Conservation (phyloP, 352 stramenopile species). For the Pythium rhizo-oryzae region DNA sequence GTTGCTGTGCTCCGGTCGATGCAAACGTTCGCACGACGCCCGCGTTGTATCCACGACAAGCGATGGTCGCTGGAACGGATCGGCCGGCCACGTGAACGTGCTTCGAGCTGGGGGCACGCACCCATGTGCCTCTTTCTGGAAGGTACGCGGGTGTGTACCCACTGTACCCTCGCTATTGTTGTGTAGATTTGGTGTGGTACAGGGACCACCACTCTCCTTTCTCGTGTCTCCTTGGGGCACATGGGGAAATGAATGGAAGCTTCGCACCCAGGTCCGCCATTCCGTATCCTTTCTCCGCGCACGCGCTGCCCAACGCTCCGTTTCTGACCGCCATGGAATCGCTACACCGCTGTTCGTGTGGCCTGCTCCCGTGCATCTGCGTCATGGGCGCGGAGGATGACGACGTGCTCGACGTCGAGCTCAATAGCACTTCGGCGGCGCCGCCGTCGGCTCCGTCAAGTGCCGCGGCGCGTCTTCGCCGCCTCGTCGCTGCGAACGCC, state of each 20-base stretch:
- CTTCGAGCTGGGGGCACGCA: background rate
- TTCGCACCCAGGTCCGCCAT: slow-evolving; percentile 5
- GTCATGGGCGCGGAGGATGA: slow-evolving; percentile 40
- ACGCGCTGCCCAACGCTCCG: background rate
- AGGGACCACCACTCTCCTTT: slow-evolving; percentile 18
- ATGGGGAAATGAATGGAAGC: slow-evolving; percentile 15
- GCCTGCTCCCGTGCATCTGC: slow-evolving; percentile 76
- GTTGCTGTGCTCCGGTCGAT: too few species aligned
- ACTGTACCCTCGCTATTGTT: background rate
- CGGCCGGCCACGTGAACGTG: background rate
- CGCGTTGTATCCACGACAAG: too few species aligned
- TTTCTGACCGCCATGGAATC: slow-evolving; percentile 4
- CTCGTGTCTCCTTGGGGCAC: slow-evolving; percentile 15
- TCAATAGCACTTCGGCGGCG: background rate
- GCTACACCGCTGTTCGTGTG: slow-evolving; percentile 46
- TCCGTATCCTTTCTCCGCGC: background rate
- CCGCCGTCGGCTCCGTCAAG: background rate
- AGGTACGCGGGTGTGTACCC: background rate
- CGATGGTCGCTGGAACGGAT: too few species aligned
- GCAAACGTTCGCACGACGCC: too few species aligned
- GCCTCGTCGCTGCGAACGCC: slow-evolving; percentile 56
- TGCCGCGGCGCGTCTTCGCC: slow-evolving; percentile 39
- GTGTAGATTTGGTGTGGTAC: slow-evolving; percentile 12
- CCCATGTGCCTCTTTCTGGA: background rate
- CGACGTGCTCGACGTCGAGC: slow-evolving; percentile 30